Base-by-base conservation (phyloP, 2,329 filamentous ascomycete genomes). In the Microthyrium microscopicum region DNA sequence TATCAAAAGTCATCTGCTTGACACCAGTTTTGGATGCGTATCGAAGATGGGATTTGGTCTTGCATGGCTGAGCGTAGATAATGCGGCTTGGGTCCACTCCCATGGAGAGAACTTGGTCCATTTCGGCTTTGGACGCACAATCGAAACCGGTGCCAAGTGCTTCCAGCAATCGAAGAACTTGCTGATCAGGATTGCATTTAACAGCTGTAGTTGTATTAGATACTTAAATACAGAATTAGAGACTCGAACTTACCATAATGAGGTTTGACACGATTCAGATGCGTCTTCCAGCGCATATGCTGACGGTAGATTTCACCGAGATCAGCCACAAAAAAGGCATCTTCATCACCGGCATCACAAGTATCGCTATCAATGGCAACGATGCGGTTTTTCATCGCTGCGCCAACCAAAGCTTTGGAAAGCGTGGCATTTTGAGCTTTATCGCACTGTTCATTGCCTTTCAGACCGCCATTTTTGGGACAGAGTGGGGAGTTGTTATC, bases 1-100 rank as follows among this genome's bases (percentile, higher is more conserved):
- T 98, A 69, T 98, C 89, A 53, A 98, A 95, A 3, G 89, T 98
- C 87, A 98, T 95, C 66, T 93, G 82, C 62, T 80, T 87, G 53
- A 98, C 89, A 45, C 78, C 79, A 44, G 76, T 66, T 52, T 73
- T 70, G 50, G 79, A 74, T 42, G 91, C 89, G 51, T 85, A 92
- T 51, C 85, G 83, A 41, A 98, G 69, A 57, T 94, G 95, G 30
- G 87, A 94, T 63, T 89, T 92, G 49, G 89, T 98, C 74, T 98
- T 98, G 79, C 89, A 95, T 36, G 89, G 89, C 62, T 98, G 89
- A 31, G 89, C 89, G 53, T 95, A 98, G 61, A 98, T 94, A 65
- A 98, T 91, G 55, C 87, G 84, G 44, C 75, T 72, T 9, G 89
- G 81, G 51, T 81, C 76, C 44, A 92, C 69, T 46, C 84, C 85